Conservation (phyloP, 441 rosid species). For the Metrosideros polymorpha region DNA sequence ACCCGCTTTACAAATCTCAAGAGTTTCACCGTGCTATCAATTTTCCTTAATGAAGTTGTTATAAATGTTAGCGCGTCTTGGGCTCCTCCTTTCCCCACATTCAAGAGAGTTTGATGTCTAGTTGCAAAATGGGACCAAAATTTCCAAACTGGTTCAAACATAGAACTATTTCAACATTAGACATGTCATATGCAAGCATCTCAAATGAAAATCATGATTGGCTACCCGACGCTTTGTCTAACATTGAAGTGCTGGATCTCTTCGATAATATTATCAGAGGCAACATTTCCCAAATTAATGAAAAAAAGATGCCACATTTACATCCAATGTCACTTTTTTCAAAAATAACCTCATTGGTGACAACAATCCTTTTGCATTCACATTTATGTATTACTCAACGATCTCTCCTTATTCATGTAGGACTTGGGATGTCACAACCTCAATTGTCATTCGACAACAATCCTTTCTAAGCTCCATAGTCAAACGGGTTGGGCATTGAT, state of each 20-base stretch:
- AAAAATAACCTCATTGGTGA: slow-evolving; percentile 30
- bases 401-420: too few relatives aligned
- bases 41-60: neutral
- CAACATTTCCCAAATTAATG: slow-evolving; percentile 19
- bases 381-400: too few relatives aligned
- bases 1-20: neutral
- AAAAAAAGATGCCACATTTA: slow-evolving; percentile 40
- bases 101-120: neutral
- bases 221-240: neutral
- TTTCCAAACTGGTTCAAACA: neutral
- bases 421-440: neutral
- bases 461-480: neutral
- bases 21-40: neutral
- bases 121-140: neutral
- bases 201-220: neutral
- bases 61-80: neutral
- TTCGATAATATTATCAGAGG: neutral
- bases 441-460: neutral
- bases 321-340: slow-evolving; percentile 30
- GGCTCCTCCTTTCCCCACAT: neutral
- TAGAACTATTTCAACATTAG: neutral
- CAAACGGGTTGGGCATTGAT: too few relatives aligned
- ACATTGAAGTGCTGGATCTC: neutral
- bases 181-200: neutral
- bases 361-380: neutral